phyloP scores from a whole-genome alignment of 768 basidiomycete species.

The Suillus americanus region DNA sequence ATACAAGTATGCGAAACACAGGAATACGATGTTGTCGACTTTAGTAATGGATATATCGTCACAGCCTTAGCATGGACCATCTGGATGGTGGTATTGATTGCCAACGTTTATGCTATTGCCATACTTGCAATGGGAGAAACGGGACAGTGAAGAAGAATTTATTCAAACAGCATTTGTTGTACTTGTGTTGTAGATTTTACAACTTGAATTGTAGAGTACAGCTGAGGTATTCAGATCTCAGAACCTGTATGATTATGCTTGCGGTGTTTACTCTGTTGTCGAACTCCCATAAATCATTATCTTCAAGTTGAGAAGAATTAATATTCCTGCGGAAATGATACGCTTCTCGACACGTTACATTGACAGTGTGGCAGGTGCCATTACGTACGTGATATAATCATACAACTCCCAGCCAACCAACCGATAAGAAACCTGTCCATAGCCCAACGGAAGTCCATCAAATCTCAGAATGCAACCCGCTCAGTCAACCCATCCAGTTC shows the following conservation, averaged over 20 bases:
- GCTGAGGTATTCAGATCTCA: no score
- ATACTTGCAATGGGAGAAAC: constrained; percentile 36
- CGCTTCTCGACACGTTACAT: not conserved
- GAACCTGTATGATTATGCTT: not conserved
- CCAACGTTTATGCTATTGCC: constrained; percentile 54
- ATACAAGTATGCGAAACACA: constrained; percentile 13
- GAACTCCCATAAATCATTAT: not conserved
- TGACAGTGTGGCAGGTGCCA: not conserved
- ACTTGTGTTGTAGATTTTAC: not conserved
- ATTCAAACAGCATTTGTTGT: not conserved
- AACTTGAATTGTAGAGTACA: not conserved
- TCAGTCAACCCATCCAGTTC: constrained; percentile 56
- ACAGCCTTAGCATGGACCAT: constrained; percentile 44
- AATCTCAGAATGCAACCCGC: constrained; percentile 46
- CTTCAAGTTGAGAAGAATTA: not conserved
- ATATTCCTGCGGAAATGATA: not conserved
- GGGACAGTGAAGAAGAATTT: not conserved
- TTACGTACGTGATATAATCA: not conserved
- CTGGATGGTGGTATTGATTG: constrained; percentile 46
- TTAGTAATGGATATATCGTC: constrained; percentile 39
- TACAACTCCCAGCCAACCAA: not conserved
- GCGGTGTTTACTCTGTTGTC: not conserved
- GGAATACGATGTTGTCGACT: constrained; percentile 34
- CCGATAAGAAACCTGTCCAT: not conserved
- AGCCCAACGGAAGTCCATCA: not conserved